These are phyloP conservation scores for Macadamia integrifolia DNA, from an alignment of 164 flowering plant genomes.

Conservation along the genomic window DNA sequence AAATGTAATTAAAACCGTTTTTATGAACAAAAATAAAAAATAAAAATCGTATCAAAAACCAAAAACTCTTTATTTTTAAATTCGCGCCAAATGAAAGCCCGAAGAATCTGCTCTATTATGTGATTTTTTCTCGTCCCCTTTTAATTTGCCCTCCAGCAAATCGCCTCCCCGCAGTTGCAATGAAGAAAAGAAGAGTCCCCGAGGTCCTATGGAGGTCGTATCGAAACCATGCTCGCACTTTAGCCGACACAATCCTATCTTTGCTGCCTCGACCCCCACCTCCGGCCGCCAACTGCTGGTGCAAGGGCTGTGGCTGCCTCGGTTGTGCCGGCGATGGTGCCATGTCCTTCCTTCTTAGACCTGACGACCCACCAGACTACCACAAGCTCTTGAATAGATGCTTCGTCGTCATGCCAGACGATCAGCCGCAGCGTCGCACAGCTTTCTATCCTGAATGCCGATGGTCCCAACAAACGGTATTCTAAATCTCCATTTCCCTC, in stretches of 20 bases:
- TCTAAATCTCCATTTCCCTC: background rate
- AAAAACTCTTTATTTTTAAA: too few relatives aligned
- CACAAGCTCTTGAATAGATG: constrained; percentile 32
- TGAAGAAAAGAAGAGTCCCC: constrained; percentile 30
- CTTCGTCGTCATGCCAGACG: constrained; percentile 42
- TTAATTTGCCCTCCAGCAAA: too few relatives aligned
- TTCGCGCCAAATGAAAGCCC: too few relatives aligned
- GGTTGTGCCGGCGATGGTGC: constrained; percentile 22
- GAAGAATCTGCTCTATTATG: too few relatives aligned
- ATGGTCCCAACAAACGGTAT: constrained; percentile 48
- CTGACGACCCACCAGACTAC: constrained; percentile 43
- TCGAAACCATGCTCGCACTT: constrained; percentile 32
- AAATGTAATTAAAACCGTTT: too few relatives aligned
- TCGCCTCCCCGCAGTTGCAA: too few relatives aligned
- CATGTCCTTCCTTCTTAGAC: constrained; percentile 33
- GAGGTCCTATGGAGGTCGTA: constrained; percentile 47
- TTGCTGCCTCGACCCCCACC: constrained; percentile 27
- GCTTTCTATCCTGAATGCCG: constrained; percentile 15
- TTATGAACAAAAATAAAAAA: too few relatives aligned
- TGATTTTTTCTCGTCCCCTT: too few relatives aligned
- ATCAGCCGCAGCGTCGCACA: constrained; percentile 29
- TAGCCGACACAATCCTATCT: constrained; percentile 34
- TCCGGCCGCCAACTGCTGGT: constrained; percentile 13
- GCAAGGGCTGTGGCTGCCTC: constrained; percentile 39
- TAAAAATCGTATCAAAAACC: too few relatives aligned